Percentiles rank a stretch among this genome's conserved stretches.
These are phyloP conservation scores for Fraxinus floribunda DNA, from an alignment of 305 asterid genomes.

Conservation along the genomic window DNA sequence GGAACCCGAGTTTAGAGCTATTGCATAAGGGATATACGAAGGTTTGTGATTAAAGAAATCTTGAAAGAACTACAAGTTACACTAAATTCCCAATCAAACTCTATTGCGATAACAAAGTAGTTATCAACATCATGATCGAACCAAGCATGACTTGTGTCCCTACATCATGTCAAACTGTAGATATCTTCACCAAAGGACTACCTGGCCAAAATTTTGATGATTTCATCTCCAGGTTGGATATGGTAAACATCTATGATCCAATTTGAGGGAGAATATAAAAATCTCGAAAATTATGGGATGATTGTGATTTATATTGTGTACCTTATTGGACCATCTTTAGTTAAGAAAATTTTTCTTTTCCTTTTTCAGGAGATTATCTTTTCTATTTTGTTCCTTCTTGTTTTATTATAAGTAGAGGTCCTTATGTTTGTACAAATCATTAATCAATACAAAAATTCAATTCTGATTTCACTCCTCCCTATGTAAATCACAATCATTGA, in stretches of 20 bases:
- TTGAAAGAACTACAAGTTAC: background rate
- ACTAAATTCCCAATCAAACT: too few relatives aligned
- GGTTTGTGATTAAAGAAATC: background rate
- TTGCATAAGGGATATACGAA: background rate
- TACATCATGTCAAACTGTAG: background rate
- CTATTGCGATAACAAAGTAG: background rate
- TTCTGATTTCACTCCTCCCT: background rate
- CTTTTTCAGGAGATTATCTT: background rate
- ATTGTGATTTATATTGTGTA: background rate
- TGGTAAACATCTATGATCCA: background rate
- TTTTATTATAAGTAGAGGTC: background rate
- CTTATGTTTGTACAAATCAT: background rate
- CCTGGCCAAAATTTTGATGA: background rate
- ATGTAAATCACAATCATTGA: background rate
- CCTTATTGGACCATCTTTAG: background rate
- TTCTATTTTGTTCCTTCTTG: background rate
- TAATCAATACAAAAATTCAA: background rate
- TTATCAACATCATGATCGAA: background rate
- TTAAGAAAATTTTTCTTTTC: background rate
- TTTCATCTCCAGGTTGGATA: background rate
- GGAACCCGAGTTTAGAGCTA: background rate
- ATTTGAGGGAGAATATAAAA: background rate
- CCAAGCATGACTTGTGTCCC: background rate
- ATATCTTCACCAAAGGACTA: background rate
- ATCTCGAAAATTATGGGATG: background rate